These are phyloP conservation scores for Paramecium sexaurelia DNA, from an alignment of 73 alveolate species.

Conservation along the genomic window DNA sequence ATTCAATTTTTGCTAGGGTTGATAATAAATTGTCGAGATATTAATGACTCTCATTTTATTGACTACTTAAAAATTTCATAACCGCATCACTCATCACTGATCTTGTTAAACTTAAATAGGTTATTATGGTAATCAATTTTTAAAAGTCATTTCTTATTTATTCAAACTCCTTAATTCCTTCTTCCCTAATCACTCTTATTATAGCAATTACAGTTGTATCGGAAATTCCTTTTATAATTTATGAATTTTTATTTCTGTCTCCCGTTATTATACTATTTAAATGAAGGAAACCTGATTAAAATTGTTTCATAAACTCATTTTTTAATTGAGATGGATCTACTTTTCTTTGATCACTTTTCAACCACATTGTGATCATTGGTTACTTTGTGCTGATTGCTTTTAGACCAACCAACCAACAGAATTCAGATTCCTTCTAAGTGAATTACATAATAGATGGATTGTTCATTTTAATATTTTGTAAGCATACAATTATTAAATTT, in stretches of 20 bases:
- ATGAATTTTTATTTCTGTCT: not conserved
- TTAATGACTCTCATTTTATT: not conserved
- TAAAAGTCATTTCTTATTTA: not conserved
- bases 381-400: not conserved
- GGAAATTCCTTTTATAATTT: not conserved
- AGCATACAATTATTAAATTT: not conserved
- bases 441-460: not conserved
- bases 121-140: not conserved
- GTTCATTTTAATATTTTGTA: not conserved
- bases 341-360: not conserved
- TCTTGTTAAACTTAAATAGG: conserved; percentile 11
- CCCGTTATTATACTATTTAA: not conserved
- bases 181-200: conserved; percentile 8
- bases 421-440: not conserved
- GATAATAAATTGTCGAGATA: not conserved
- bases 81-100: conserved; percentile 35
- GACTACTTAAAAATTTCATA: not conserved
- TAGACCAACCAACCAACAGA: conserved; percentile 30
- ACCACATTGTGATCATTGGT: not conserved
- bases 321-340: not conserved
- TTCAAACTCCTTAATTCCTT: not conserved
- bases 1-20: not conserved
- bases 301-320: not conserved
- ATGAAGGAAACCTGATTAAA: conserved; percentile 6
- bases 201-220: not conserved